Evolutionary conservation across 2,329 filamentous ascomycete genomes (phyloP).

Genomic region (Aureobasidium melanogenum): DNA sequence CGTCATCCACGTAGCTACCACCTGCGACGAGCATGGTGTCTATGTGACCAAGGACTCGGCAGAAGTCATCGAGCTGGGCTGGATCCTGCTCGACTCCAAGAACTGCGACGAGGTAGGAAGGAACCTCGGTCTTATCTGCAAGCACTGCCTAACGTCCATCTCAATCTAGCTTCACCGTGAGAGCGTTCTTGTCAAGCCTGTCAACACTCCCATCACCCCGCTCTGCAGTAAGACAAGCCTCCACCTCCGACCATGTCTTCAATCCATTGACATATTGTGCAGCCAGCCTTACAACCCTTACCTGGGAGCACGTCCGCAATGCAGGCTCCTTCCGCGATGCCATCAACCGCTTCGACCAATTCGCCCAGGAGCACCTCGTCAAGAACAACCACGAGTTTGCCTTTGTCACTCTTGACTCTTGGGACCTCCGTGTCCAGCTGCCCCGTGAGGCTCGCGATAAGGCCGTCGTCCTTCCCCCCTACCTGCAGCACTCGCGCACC

Average conservation of each 20-base stretch:
- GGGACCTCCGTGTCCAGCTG: constrained; percentile 96
- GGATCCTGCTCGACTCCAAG: constrained; percentile 91
- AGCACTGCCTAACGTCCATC: constrained; percentile 10
- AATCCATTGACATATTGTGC: constrained; percentile 24
- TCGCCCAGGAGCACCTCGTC: constrained; percentile 83
- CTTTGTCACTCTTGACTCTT: constrained; percentile 95
- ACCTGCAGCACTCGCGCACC: constrained; percentile 93
- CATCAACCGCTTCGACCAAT: constrained; percentile 87
- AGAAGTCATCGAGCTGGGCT: constrained; percentile 97
- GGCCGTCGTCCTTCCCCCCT: constrained; percentile 89
- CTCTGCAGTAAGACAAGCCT: constrained; percentile 76
- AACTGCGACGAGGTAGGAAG: constrained; percentile 71
- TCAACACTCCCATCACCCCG: constrained; percentile 97
- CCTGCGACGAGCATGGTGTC: constrained; percentile 97
- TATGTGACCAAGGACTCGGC: constrained; percentile 99
- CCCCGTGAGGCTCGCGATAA: constrained; percentile 97
- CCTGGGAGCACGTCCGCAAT: constrained; percentile 97
- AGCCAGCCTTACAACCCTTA: constrained; percentile 96
- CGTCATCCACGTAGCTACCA: constrained; percentile 96
- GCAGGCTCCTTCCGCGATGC: constrained; percentile 96
- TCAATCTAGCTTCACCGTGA: constrained; percentile 75
- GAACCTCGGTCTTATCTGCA: not conserved
- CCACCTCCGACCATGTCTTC: constrained; percentile 1
- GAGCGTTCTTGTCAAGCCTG: constrained; percentile 92
- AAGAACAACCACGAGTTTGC: constrained; percentile 92